These are phyloP conservation scores for Glaciozyma martinii DNA, from an alignment of 768 basidiomycete genomes.

Conservation along the genomic window DNA sequence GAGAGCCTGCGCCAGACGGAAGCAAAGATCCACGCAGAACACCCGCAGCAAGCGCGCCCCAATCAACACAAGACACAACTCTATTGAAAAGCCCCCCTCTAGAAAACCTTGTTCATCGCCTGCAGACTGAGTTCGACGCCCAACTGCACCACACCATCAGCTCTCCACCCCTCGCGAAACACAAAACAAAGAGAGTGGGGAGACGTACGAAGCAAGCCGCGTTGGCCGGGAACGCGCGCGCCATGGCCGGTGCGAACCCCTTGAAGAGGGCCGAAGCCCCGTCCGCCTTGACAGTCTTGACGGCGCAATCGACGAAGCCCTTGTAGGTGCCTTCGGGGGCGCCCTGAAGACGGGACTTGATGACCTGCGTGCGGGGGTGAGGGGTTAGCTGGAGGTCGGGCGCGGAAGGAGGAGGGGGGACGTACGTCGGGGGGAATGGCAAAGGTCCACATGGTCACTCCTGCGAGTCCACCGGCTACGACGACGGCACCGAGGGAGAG, in stretches of 20 bases:
- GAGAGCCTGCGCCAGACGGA: no score
- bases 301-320: slow-evolving; percentile 81
- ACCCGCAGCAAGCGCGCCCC: no score
- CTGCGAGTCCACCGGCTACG: slow-evolving; percentile 84
- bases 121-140: slow-evolving; percentile 88
- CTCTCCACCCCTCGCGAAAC: not conserved
- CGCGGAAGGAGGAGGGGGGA: slow-evolving; percentile 16
- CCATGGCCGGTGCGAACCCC: slow-evolving; percentile 96
- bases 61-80: not conserved
- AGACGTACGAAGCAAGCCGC: slow-evolving; percentile 78
- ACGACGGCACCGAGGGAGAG: slow-evolving; percentile 80
- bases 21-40: no score
- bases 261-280: slow-evolving; percentile 81
- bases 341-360: slow-evolving; percentile 92
- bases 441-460: slow-evolving; percentile 95
- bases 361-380: slow-evolving; percentile 49
- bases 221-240: slow-evolving; percentile 62
- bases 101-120: slow-evolving; percentile 62
- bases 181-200: slow-evolving; percentile 1
- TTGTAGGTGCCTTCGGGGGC: slow-evolving; percentile 97
- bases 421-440: slow-evolving; percentile 94
- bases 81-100: not conserved
- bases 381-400: not conserved
- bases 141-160: slow-evolving; percentile 47
- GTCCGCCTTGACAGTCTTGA: slow-evolving; percentile 83